phyloP scores from a whole-genome alignment of 176 grass and related monocot genomes.

The Pontederia paniculata region DNA sequence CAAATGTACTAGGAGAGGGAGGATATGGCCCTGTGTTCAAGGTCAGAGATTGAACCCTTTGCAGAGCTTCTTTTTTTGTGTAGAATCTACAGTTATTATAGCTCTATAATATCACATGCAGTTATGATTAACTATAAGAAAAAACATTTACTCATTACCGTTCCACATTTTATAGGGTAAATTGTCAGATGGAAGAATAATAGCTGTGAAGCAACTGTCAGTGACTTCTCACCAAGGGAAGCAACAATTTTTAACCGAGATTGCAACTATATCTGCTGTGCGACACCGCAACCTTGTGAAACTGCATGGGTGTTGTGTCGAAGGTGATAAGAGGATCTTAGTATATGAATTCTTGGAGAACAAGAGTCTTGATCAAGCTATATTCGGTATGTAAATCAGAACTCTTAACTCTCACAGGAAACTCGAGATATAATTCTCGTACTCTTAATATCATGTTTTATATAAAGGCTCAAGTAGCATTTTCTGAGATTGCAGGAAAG shows the following conservation, averaged over 20 bases:
- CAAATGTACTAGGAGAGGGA: constrained; percentile 77
- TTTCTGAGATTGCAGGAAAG: too few relatives aligned
- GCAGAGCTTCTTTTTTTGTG: background rate
- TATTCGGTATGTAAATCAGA: constrained; percentile 34
- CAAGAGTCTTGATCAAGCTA: constrained; percentile 53
- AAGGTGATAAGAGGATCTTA: constrained; percentile 41
- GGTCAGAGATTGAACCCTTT: constrained; percentile 17
- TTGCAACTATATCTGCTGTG: constrained; percentile 58
- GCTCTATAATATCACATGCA: background rate
- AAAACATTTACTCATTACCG: background rate
- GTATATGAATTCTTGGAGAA: constrained; percentile 75
- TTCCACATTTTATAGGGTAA: constrained; percentile 42
- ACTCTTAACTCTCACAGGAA: too few relatives aligned
- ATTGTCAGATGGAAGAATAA: constrained; percentile 44
- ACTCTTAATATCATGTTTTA: too few relatives aligned
- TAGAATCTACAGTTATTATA: too few relatives aligned
- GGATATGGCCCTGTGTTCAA: constrained; percentile 77
- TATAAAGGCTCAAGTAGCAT: too few relatives aligned
- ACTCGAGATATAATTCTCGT: too few relatives aligned
- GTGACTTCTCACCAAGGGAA: constrained; percentile 64
- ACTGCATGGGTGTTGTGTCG: constrained; percentile 53
- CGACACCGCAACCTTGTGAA: constrained; percentile 65
- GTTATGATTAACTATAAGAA: background rate
- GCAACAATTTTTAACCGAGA: constrained; percentile 55
- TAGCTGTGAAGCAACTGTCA: constrained; percentile 69